Conservation (phyloP, 2,329 filamentous ascomycete genomes). For the Monilinia laxa region DNA sequence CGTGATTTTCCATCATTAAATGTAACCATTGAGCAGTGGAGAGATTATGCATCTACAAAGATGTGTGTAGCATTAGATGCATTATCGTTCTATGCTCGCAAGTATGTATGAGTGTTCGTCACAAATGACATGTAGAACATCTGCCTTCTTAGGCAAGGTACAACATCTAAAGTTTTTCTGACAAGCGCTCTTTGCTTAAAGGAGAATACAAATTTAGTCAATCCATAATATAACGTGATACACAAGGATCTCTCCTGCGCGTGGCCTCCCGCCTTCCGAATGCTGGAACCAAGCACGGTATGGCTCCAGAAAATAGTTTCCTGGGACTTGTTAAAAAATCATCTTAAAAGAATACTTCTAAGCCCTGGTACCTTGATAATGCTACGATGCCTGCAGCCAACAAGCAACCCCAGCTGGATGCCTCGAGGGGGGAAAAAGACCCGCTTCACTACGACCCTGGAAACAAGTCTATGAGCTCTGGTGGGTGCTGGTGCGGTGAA, state of each 20-base stretch:
- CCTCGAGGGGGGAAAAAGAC: constrained; percentile 27
- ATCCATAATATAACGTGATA: constrained; percentile 34
- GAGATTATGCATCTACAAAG: constrained; percentile 20
- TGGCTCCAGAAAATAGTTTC: constrained; percentile 26
- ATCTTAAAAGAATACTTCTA: constrained; percentile 19
- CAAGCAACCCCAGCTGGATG: constrained; percentile 30
- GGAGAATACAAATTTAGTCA: constrained; percentile 11
- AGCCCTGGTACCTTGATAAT: constrained; percentile 25
- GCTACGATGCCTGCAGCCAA: constrained; percentile 28
- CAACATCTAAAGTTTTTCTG: constrained; percentile 9
- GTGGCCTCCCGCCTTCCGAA: constrained; percentile 36
- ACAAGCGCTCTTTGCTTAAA: constrained; percentile 21
- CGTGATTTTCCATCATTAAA: neutral
- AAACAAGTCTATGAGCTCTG: constrained; percentile 28
- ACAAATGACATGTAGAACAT: constrained; percentile 17
- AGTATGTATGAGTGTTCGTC: neutral
- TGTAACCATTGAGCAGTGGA: neutral
- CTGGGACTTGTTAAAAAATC: constrained; percentile 25
- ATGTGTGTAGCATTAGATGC: constrained; percentile 12
- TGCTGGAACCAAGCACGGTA: constrained; percentile 24
- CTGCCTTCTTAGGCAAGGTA: constrained; percentile 9
- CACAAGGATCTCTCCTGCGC: constrained; percentile 28
- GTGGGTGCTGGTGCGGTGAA: constrained; percentile 30
- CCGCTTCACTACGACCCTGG: constrained; percentile 32
- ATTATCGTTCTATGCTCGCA: constrained; percentile 19